Evolutionary conservation across 164 flowering plant genomes (phyloP), one percentile per base, ranked within the genome.

Genomic region (Piper longum): DNA sequence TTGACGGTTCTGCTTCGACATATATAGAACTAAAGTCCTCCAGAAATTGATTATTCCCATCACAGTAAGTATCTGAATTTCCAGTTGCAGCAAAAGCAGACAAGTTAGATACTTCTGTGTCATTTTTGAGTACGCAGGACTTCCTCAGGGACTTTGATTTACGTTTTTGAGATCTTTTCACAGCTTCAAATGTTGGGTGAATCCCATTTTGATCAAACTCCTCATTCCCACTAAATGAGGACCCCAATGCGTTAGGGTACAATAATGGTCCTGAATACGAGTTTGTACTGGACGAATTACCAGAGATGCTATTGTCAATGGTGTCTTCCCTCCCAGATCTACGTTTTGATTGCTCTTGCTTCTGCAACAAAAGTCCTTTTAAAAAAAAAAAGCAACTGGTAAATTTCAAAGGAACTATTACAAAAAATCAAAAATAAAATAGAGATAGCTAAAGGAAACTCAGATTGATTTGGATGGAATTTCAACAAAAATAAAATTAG

Each of bases 51-150:
- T 74, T 41, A 60, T 73, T 67, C 39, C 66, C 59, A 16, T 79
- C 86, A 51, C 75, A 67, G 41, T 54, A 59, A 41, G 66, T 62
- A 48, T 80, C 84, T 18, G 72, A 69, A 45, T 66, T 67, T 57
- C 82, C 80, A 69, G 75, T 73, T 40, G 78, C 82, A 52, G 79
- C 81, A 17, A 85, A 82, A 66, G 72, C 78, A 52, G 88, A 80
- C 62, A 78, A 78, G 70, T 75, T 75, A 43, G 88, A 78, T 44
- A 79, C 56, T 17, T 79, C 71, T 0, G 70, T 56, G 7, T 74
- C 76, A 36, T 74, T 82, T 19, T 68, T 75, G 26, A 79, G 73
- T 61, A 57, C 61, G 51, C 59, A 71, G 41, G 86, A 81, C 69
- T 77, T 71, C 36, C 59, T 83, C n/a, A n/a, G 85, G 2, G 73